Evolutionary conservation across 768 basidiomycete species (phyloP), one percentile per base, ranked within the genome.

Genomic region (Panaeolus cyanescens): DNA sequence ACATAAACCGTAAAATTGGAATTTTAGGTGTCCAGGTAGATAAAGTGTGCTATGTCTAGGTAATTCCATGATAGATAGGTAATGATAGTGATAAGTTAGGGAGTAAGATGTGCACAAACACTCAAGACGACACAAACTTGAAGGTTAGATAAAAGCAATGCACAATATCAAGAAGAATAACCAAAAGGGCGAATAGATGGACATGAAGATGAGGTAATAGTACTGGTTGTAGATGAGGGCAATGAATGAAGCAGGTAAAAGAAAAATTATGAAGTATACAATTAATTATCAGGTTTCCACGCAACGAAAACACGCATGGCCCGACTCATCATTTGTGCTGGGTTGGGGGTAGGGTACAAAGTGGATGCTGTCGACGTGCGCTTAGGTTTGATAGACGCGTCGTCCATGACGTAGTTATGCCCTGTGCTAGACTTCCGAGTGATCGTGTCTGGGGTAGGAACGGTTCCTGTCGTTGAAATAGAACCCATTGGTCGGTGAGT

Each of bases 231-330:
- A 28, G 25, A 25, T 2, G 30, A 15, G n/a, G n/a, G 3, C 10
- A 28, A 28, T 50, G 9, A 13, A 20, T n/a, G n/a, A n/a, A n/a
- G n/a, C n/a, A n/a, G n/a, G n/a, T n/a, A n/a, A n/a, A n/a, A n/a
- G n/a, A n/a, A n/a, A n/a, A n/a, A n/a, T n/a, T n/a, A 28, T 5
- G 15, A 50, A 10, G 7, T 17, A 42, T 6, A 20, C 22, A 20
- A 42, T 59, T 17, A 45, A 31, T 61, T 56, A n/a, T 62, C 57
- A 15, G 68, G 58, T 58, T 88, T 88, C 85, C 86, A 85, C 55
- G 84, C 85, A 12, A 83, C 82, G 66, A 84, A 85, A 7, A 83
- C 79, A 36, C 81, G 79, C 60, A 85, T 72, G 15, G 80, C 78
- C 54, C 86, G 79, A 71, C 86, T 85, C n/a, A 85, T 72, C 59